A percentile compares a stretch with the other conserved stretches of the same genome.
These are phyloP conservation scores for Cladorrhinum sp. DNA, from an alignment of 2,329 filamentous ascomycete genomes.

Conservation along the genomic window DNA sequence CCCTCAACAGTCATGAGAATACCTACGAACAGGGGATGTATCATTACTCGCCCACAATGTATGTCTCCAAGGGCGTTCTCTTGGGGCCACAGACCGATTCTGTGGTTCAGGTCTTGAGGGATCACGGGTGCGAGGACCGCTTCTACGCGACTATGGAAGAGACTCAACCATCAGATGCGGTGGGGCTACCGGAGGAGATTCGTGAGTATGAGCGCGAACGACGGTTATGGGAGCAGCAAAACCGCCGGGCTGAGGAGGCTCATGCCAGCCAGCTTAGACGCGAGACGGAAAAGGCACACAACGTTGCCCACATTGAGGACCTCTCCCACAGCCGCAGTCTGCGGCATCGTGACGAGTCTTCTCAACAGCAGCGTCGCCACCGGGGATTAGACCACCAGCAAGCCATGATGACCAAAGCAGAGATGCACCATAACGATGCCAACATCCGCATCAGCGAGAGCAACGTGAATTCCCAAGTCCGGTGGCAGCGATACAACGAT, in stretches of 20 bases:
- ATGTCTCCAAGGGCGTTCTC: conserved; percentile 27
- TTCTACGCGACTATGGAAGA: conserved; percentile 27
- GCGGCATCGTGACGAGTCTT: conserved; percentile 19
- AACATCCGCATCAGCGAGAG: conserved; percentile 18
- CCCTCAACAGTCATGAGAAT: conserved; percentile 30
- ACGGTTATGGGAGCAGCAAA: conserved; percentile 19
- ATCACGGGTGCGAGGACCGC: conserved; percentile 24
- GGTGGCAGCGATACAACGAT: conserved; percentile 23
- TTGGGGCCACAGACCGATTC: conserved; percentile 17
- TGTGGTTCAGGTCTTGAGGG: conserved; percentile 21
- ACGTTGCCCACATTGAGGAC: conserved; percentile 15
- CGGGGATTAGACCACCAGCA: conserved; percentile 22
- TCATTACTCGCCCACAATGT: conserved; percentile 33
- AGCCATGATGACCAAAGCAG: conserved; percentile 12
- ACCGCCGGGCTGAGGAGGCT: conserved; percentile 18
- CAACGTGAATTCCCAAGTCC: conserved; percentile 13
- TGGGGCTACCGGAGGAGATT: conserved; percentile 27
- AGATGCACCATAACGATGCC: conserved; percentile 18
- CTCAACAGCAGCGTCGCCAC: conserved; percentile 18
- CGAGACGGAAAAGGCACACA: conserved; percentile 21
- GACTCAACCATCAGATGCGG: conserved; percentile 23
- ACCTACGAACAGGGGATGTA: conserved; percentile 27
- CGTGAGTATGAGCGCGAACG: conserved; percentile 23
- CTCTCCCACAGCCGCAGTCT: conserved; percentile 15
- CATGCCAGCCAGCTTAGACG: conserved; percentile 19